Base-by-base conservation (phyloP, 1,284 basidiomycete species). In the Coniophora puteana region DNA sequence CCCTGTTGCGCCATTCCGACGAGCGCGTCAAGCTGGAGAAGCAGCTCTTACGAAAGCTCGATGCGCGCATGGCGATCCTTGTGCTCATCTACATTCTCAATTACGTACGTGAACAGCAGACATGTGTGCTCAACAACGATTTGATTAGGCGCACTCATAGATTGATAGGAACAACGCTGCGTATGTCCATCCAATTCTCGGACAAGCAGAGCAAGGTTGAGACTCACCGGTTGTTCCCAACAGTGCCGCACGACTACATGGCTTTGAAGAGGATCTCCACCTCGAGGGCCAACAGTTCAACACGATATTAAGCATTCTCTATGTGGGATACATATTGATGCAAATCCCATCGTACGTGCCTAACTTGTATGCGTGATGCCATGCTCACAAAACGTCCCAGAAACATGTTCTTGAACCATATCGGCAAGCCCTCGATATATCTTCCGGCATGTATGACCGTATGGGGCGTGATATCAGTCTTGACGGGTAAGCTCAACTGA, bases 371-470 rank as follows among this genome's bases (percentile, higher is more conserved):
- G 16, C 24, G 3, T 18, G 16, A 3, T 38, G 2, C 13, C n/a
- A 21, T 20, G 18, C 18, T 12, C 18, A 23, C 3, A 5, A 13
- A 41, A n/a, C n/a, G n/a, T n/a, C 40, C 18, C 12, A 86, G 82
- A 4, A 87, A 88, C 57, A 84, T 87, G 75, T 76, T 85, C 48
- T 57, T 89, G 44, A 84, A 86, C 51, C 71, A 75, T 49, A 76
- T 83, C 35, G 84, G 83, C 36, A 78, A 71, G 49, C 89, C 89
- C 0, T 89, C 85, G 0, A 57, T 86, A 36, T 89, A 89, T 61
- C 69, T 91, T 8, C 83, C 87, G 0, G 47, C 52, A 35, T 87
- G 83, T 51, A 88, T 91, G 80, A 65, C 76, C 16, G 51, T 83
- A 37, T 89, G 85, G 84, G 86, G 85, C 3, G 61, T 67, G 24